Evolutionary conservation across 2,329 filamentous ascomycete species (phyloP).

Genomic region (Trichoderma breve): DNA sequence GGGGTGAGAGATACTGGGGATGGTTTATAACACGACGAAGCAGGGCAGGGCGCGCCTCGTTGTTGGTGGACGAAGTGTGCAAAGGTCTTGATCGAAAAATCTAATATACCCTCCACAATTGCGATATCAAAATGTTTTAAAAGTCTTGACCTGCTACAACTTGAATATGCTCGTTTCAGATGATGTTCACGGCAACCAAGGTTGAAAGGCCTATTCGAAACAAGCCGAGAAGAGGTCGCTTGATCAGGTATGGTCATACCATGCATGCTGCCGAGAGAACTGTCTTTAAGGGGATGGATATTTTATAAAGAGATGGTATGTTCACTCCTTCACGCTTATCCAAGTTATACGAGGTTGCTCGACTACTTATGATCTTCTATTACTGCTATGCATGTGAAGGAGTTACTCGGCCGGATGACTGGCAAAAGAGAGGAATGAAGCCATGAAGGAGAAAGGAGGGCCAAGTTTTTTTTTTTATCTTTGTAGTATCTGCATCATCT

Average conservation of each 20-base stretch:
- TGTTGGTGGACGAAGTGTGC: conserved; percentile 25
- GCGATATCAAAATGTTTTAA: conserved; percentile 22
- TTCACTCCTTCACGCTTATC: background rate
- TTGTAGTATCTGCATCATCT: background rate
- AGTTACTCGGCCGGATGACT: background rate
- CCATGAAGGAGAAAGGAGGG: background rate
- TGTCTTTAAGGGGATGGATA: background rate
- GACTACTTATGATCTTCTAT: background rate
- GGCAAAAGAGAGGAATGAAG: background rate
- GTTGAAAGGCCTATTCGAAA: background rate
- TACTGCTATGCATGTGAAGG: background rate
- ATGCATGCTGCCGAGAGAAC: background rate
- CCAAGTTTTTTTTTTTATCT: no score
- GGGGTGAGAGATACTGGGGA: conserved; percentile 25
- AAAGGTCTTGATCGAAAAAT: conserved; percentile 27
- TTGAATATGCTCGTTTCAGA: background rate
- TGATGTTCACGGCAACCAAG: background rate
- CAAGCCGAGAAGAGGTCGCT: background rate
- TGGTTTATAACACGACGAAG: conserved; percentile 25
- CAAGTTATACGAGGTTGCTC: background rate
- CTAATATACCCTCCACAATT: conserved; percentile 34
- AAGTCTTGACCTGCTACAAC: background rate
- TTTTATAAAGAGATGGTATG: background rate
- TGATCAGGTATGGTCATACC: background rate
- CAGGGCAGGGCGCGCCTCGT: conserved; percentile 21